phyloP scores from a whole-genome alignment of 768 basidiomycete species.

The Panellus pusillus region DNA sequence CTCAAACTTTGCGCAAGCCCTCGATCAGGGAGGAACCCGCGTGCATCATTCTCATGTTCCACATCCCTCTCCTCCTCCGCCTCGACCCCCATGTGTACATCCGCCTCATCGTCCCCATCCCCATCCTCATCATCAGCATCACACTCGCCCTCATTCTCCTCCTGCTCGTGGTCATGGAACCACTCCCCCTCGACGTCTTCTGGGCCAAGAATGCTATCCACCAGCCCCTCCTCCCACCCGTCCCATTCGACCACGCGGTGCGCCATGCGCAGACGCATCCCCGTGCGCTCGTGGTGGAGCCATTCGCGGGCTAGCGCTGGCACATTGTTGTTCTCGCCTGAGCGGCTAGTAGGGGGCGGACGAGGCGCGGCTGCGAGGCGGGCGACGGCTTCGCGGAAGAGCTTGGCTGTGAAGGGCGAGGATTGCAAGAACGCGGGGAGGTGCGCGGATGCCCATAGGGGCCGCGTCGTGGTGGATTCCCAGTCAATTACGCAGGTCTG shows the following conservation, averaged over 20 bases:
- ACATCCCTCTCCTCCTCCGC: not conserved
- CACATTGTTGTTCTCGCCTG: conserved; percentile 13
- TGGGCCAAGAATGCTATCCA: conserved; percentile 71
- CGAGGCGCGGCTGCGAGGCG: conserved; percentile 38
- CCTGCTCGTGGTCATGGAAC: conserved; percentile 47
- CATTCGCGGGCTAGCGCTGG: conserved; percentile 61
- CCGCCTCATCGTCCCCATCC: not conserved
- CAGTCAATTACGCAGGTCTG: conserved; percentile 89
- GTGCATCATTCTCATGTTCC: not conserved
- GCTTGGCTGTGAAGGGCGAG: conserved; percentile 69
- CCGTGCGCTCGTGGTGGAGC: conserved; percentile 69
- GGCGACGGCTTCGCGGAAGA: conserved; percentile 67
- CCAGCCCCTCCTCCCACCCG: conserved; percentile 87
- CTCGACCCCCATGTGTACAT: not conserved
- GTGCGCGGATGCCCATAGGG: conserved; percentile 84
- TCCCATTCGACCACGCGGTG: conserved; percentile 88
- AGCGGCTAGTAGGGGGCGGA: conserved; percentile 21
- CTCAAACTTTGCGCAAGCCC: conserved; percentile 12
- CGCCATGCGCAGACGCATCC: conserved; percentile 67
- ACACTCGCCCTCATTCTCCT: conserved; percentile 1
- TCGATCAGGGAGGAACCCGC: not conserved
- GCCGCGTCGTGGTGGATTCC: conserved; percentile 88
- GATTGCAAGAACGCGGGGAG: conserved; percentile 77
- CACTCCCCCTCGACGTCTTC: conserved; percentile 73
- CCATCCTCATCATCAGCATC: conserved; percentile 3